phyloP scores from a whole-genome alignment of 2,329 filamentous ascomycete genomes.

The Purpureocillium lavendulum region DNA sequence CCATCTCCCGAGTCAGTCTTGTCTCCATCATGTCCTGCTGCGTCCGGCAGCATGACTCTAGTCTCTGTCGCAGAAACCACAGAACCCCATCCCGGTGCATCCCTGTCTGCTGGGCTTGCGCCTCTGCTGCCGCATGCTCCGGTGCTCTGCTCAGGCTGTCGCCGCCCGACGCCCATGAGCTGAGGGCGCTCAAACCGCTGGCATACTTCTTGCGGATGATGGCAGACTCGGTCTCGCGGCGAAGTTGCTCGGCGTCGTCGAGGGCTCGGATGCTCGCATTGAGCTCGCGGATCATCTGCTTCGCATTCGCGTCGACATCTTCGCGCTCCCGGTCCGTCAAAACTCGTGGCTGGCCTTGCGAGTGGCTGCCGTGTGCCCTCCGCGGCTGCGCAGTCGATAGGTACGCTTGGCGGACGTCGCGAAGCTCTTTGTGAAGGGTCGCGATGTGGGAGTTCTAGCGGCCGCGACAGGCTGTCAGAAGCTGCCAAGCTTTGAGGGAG shows the following conservation, averaged over 20 bases:
- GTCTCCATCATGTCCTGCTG: slow-evolving; percentile 94
- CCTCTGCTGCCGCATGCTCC: slow-evolving; percentile 68
- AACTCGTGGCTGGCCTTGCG: slow-evolving; percentile 38
- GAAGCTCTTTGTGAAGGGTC: slow-evolving; percentile 72
- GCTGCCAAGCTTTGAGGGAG: not conserved
- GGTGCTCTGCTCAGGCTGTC: slow-evolving; percentile 38
- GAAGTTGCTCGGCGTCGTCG: slow-evolving; percentile 72
- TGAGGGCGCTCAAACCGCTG: slow-evolving; percentile 53
- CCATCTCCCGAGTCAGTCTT: slow-evolving; percentile 71
- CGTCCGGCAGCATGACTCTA: slow-evolving; percentile 68
- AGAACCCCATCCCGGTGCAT: slow-evolving; percentile 75
- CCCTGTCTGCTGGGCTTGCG: slow-evolving; percentile 54
- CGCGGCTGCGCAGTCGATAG: slow-evolving; percentile 70
- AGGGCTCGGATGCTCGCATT: slow-evolving; percentile 73
- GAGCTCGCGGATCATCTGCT: slow-evolving; percentile 76
- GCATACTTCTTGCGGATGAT: slow-evolving; percentile 64
- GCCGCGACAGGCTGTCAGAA: not conserved
- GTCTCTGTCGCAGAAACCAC: slow-evolving; percentile 67
- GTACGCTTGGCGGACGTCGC: slow-evolving; percentile 79
- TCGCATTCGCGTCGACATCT: slow-evolving; percentile 79
- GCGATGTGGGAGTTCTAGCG: slow-evolving; percentile 73
- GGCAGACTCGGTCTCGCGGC: slow-evolving; percentile 65
- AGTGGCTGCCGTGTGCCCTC: slow-evolving; percentile 38
- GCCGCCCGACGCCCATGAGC: slow-evolving; percentile 58
- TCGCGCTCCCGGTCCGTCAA: slow-evolving; percentile 79